These are phyloP conservation scores for Pleurotus tuoliensis DNA, from an alignment of 768 basidiomycete genomes.

Conservation along the genomic window DNA sequence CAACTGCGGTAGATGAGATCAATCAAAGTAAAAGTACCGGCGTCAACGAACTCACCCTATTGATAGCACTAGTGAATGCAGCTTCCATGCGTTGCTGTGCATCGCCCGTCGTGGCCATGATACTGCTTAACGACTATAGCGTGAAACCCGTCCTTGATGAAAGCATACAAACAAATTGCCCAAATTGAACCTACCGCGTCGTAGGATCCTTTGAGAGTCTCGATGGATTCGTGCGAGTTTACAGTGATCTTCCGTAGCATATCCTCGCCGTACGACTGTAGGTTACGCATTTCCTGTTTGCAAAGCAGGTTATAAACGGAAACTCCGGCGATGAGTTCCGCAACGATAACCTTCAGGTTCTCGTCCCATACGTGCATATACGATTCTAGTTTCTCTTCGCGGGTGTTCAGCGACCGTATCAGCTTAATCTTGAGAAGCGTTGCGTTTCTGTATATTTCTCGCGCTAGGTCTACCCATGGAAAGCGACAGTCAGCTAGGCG, in stretches of 20 bases:
- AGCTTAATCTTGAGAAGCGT: slow-evolving; percentile 55
- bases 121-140: background rate
- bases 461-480: slow-evolving; percentile 48
- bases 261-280: slow-evolving; percentile 11
- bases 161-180: no score
- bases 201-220: background rate
- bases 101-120: background rate
- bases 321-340: background rate
- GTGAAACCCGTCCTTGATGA: no score
- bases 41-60: background rate
- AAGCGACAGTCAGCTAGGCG: slow-evolving; percentile 19
- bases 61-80: background rate
- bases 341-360: slow-evolving; percentile 19
- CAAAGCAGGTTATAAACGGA: background rate
- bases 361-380: slow-evolving; percentile 26
- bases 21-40: background rate
- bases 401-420: slow-evolving; percentile 39
- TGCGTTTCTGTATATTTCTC: slow-evolving; percentile 62
- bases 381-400: slow-evolving; percentile 34
- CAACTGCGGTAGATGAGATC: no score
- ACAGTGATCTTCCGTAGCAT: background rate
- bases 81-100: background rate
- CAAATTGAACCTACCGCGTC: no score
- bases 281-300: slow-evolving; percentile 25
- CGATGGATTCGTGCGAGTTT: background rate